Conservation (phyloP, 2,329 filamentous ascomycete genomes). For the Talaromyces verruculosus region DNA sequence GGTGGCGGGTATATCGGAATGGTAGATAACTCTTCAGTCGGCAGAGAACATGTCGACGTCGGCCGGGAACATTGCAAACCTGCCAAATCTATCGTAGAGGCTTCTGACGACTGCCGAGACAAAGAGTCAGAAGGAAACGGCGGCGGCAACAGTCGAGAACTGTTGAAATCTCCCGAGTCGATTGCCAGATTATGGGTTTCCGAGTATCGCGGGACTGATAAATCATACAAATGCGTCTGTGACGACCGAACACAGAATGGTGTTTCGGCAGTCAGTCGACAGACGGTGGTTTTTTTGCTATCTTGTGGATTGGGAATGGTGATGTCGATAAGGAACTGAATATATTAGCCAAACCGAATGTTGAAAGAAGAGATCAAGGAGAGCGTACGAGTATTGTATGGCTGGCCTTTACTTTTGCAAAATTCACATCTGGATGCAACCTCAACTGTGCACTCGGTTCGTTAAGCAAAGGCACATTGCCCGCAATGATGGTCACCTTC, state of each 20-base stretch:
- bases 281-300: slow-evolving; percentile 2
- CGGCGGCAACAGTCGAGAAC: not conserved
- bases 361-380: too few species aligned
- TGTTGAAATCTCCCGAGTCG: not conserved
- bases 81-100: not conserved
- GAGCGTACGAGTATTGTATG: slow-evolving; percentile 16
- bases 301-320: slow-evolving; percentile 11
- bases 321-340: slow-evolving; percentile 18
- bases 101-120: not conserved
- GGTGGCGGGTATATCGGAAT: slow-evolving; percentile 11
- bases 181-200: slow-evolving; percentile 4
- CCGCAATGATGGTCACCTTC: not conserved
- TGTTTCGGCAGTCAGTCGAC: slow-evolving; percentile 20
- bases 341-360: not conserved
- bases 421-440: slow-evolving; percentile 20
- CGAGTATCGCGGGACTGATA: slow-evolving; percentile 17
- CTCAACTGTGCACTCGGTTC: slow-evolving; percentile 1
- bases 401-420: slow-evolving; percentile 9
- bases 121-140: not conserved
- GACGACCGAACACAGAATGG: slow-evolving; percentile 16
- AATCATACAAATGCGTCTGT: slow-evolving; percentile 10
- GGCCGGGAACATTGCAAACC: not conserved
- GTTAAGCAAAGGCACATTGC: slow-evolving; percentile 12
- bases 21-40: not conserved
- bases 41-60: not conserved